Percentiles rank a stretch among this genome's conserved stretches.
phyloP scores from a whole-genome alignment of 495 filamentous ascomycete species.

The Hypoxylon perforatum region DNA sequence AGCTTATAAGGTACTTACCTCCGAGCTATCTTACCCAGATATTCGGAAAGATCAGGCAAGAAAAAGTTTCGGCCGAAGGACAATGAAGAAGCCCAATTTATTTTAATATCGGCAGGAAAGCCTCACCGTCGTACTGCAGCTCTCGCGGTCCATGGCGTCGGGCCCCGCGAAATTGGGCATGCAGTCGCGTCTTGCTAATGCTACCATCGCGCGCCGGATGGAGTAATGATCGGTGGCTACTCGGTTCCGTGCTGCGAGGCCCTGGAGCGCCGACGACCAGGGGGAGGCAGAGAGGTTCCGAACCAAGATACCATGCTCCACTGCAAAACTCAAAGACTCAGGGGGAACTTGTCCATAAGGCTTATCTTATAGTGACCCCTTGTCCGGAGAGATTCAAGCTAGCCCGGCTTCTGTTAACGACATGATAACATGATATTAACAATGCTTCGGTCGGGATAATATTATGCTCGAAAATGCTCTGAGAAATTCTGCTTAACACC shows the following conservation, averaged over 20 bases:
- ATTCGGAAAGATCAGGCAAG: too few relatives aligned
- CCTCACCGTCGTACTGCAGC: constrained; percentile 26
- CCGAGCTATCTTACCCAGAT: too few relatives aligned
- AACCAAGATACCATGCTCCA: constrained; percentile 15
- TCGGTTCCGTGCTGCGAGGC: constrained; percentile 19
- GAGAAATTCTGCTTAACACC: too few relatives aligned
- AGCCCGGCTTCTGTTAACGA: too few relatives aligned
- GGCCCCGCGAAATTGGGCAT: constrained; percentile 16
- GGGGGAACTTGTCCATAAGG: constrained; percentile 1
- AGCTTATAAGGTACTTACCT: too few relatives aligned
- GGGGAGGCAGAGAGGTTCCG: constrained; percentile 2
- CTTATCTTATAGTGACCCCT: constrained; percentile 2
- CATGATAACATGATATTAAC: too few relatives aligned
- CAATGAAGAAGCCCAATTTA: background rate
- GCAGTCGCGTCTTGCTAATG: background rate
- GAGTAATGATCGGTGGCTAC: constrained; percentile 24
- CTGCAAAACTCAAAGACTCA: too few relatives aligned
- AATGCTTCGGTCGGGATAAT: too few relatives aligned
- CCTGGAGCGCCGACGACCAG: background rate
- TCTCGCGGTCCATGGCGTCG: constrained; percentile 22
- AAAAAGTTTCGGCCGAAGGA: background rate
- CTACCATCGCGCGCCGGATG: constrained; percentile 6
- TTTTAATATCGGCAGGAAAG: too few relatives aligned
- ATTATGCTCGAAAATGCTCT: too few relatives aligned
- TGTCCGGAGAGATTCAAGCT: background rate